These are phyloP conservation scores for Vickermania spadyakhi DNA, from an alignment of 208 protist genomes.

Conservation along the genomic window DNA sequence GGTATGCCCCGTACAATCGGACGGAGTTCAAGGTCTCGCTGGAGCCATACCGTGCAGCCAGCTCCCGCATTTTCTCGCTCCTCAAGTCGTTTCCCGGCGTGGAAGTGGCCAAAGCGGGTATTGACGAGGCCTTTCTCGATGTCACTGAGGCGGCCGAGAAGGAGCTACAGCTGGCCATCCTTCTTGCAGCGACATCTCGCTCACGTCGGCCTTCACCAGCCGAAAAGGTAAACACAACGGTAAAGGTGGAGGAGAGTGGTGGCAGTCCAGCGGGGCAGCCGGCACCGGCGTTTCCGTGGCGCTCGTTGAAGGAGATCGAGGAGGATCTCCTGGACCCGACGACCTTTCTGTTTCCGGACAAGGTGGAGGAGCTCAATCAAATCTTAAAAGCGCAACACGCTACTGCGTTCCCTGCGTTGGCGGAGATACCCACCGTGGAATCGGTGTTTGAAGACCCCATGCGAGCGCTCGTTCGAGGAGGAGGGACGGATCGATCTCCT, in stretches of 20 bases:
- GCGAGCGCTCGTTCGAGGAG: no score
- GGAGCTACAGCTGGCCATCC: conserved; percentile 29
- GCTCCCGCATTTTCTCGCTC: conserved; percentile 57
- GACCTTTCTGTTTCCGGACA: conserved; percentile 5
- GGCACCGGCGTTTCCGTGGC: no score
- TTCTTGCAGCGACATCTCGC: no score
- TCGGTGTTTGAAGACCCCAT: no score
- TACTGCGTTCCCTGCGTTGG: background rate
- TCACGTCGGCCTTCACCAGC: no score
- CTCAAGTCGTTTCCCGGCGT: conserved; percentile 37
- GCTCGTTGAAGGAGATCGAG: no score
- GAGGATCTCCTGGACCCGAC: background rate
- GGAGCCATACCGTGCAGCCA: conserved; percentile 76
- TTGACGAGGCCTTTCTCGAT: conserved; percentile 88
- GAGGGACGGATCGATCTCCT: no score
- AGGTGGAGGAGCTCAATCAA: conserved; percentile 16
- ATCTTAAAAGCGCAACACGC: conserved; percentile 8
- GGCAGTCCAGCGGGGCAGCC: no score
- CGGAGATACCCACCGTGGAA: no score
- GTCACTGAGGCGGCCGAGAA: conserved; percentile 50
- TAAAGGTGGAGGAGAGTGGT: no score
- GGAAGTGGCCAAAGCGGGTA: conserved; percentile 49
- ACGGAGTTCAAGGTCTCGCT: conserved; percentile 29
- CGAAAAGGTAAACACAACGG: no score
- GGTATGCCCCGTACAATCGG: conserved; percentile 39